Evolutionary conservation across 2,329 filamentous ascomycete genomes (phyloP), one percentile per base, ranked within the genome.

Genomic region (Hymenoscyphus albidus): DNA sequence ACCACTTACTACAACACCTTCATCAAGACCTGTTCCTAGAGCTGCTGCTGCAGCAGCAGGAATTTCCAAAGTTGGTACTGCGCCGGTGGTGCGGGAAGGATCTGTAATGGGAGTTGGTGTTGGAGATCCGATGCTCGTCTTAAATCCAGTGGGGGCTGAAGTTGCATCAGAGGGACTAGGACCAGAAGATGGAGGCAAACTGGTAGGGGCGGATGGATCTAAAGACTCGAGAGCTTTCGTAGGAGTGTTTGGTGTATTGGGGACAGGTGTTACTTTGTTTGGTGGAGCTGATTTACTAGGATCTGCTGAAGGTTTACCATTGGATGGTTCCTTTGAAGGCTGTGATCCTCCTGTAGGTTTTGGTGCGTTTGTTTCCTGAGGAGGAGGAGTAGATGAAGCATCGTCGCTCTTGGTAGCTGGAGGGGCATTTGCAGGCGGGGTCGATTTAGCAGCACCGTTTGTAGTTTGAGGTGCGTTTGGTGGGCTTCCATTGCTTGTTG

Each of bases 1-100:
- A 18, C 59, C 48, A 10, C 32, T 56, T 4, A 35, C 35, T 35
- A 62, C 48, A 16, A 61, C 58, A 27, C 63, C 63, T 3, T 39
- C 60, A n/a, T 62, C 51, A 9, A 42, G 31, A 7, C 58, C 62
- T 5, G 62, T 61, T 7, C 59, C 63, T 60, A 51, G 22, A 10
- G 58, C 58, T 32, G 39, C 58, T 51, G 40, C 58, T 16, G 39
- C 42, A n/a, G 39, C 42, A n/a, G 58, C 31, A 12, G 39, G 13
- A 40, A 58, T 35, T 35, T 27, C 5, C 13, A 22, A 12, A 6
- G 40, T n/a, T 18, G 58, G 14, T 42, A 57, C 55, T 16, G 55
- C 27, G 55, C 31, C 2, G n/a, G 27, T 13, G 22, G 10, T n/a
- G 13, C 13, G 55, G 13, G 55, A 57, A 2, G 27, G 27, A 4